Conservation (phyloP, 257 asterid species). For the Solanum gandarillasii region DNA sequence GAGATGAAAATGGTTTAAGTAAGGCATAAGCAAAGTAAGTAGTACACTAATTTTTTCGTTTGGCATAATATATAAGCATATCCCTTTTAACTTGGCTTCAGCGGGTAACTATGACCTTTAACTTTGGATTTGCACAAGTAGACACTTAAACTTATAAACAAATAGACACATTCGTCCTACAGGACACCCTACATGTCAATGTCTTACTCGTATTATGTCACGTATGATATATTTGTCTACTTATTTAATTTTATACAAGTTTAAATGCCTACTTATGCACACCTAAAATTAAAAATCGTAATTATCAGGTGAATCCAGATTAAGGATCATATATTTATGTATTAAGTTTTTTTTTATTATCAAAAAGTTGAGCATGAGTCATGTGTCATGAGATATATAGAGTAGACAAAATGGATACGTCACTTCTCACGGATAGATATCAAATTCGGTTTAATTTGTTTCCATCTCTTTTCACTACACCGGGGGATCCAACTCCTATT, state of each 20-base stretch:
- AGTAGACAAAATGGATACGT: background rate
- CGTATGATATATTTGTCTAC: background rate
- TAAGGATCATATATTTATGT: no score
- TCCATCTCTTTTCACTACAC: background rate
- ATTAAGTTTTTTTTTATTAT: background rate
- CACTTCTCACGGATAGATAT: background rate
- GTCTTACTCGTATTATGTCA: background rate
- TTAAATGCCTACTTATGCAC: rapidly evolving
- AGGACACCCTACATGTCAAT: background rate
- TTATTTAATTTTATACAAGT: no score
- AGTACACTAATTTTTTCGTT: background rate
- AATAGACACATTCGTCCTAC: background rate
- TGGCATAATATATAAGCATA: no score
- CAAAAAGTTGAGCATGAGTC: background rate
- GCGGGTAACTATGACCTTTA: no score
- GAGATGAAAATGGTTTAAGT: background rate
- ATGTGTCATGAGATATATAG: background rate
- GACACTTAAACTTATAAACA: no score
- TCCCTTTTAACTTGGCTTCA: background rate
- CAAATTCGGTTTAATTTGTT: background rate
- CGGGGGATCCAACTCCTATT: background rate
- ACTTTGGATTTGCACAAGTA: background rate
- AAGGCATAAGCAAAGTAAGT: background rate
- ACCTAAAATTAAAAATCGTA: no score
- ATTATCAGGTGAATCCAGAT: no score